Evolutionary conservation across 768 basidiomycete genomes (phyloP), one percentile per base, ranked within the genome.

Genomic region (Mycena vitilis): DNA sequence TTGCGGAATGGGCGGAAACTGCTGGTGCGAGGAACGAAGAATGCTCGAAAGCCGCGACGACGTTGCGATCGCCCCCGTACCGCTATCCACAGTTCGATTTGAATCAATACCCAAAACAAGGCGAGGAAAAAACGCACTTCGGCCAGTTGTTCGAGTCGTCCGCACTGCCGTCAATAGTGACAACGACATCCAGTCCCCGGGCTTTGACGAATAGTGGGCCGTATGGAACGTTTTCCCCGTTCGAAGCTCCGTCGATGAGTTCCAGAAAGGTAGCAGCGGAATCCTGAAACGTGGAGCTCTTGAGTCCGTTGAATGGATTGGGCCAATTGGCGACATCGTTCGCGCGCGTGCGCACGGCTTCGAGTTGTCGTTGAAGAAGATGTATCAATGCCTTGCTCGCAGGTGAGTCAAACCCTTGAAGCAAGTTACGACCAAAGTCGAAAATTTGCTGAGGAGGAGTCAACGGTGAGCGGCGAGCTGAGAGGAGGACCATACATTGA

Each of bases 281-380:
- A 71, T 92, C 90, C 53, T 85, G 78, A 72, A 88, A 93, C 0
- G 83, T 87, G 4, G 73, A 38, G 44, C 72, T 71, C 51, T 84
- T 84, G 65, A 92, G 37, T 6, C 86, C 88, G 23, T 78, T 82
- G 74, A 84, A 93, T 76, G 74, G 91, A 68, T 84, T 91, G 2
- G 90, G 90, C 90, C 90, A 91, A 71, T 89, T 89, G 9, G 90
- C 90, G 22, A 89, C 88, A 75, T 89, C 86, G 55, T 88, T 82
- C 5, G 82, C 84, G 42, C 86, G 83, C 10, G 84, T 87, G 18
- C 85, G 82, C 11, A 88, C 84, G 22, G 83, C 81, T 16, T 71
- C 71, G 23, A 89, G 78, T 68, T 89, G 84, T 0, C 83, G 78
- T 7, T 78, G 71, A 9, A 90, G 78, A 22, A 89, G 73, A 63